Conservation (phyloP, 352 stramenopile genomes). For the Globisporangium megalacanthum region DNA sequence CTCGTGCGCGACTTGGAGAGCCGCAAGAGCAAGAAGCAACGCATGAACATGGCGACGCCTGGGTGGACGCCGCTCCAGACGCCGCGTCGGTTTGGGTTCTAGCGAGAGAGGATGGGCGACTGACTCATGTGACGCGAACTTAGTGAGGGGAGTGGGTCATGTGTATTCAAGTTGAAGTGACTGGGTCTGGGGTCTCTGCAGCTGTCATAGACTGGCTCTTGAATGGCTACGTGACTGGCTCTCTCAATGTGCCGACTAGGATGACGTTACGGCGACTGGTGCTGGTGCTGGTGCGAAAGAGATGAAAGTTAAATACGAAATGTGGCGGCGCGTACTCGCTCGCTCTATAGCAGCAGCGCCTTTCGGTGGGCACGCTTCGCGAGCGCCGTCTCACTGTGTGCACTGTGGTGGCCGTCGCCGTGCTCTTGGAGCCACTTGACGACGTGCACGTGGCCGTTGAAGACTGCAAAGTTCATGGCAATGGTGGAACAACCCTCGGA, state of each 20-base stretch:
- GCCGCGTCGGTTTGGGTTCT: slow-evolving; percentile 57
- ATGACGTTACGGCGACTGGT: too few species aligned
- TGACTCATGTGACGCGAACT: too few species aligned
- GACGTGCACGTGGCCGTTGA: slow-evolving; percentile 63
- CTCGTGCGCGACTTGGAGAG: slow-evolving; percentile 15
- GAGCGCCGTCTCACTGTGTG: neutral
- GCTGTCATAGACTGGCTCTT: too few species aligned
- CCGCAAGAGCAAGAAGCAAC: slow-evolving; percentile 49
- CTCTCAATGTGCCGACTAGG: too few species aligned
- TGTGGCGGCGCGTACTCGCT: neutral
- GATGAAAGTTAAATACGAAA: neutral
- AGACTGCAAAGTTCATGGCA: slow-evolving; percentile 55
- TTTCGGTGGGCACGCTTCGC: neutral
- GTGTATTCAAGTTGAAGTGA: too few species aligned
- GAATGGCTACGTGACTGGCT: too few species aligned
- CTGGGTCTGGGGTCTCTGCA: too few species aligned
- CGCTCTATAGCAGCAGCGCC: neutral
- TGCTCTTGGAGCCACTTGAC: slow-evolving; percentile 54
- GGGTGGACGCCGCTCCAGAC: slow-evolving; percentile 52
- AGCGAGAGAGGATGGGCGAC: neutral
- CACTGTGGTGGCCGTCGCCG: neutral
- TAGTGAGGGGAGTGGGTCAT: too few species aligned
- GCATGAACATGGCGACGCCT: slow-evolving; percentile 54
- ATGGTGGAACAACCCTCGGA: slow-evolving; percentile 64
- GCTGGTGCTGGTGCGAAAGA: neutral